Evolutionary conservation across 345 rosid species (phyloP).

Genomic region (Pugionium dolabratum): DNA sequence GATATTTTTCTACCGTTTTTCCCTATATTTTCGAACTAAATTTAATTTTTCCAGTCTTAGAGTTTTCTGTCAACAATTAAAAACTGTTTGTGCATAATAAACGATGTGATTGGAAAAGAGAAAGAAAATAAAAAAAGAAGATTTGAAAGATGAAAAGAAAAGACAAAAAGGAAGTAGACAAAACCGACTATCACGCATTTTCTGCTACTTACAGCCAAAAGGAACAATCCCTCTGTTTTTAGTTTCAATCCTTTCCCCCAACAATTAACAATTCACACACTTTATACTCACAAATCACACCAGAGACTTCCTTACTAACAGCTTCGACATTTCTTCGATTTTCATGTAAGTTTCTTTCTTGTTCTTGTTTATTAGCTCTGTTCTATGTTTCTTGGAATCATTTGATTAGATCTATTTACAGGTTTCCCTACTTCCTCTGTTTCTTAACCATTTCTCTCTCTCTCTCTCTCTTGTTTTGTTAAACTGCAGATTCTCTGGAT

Average conservation of each 20-base stretch:
- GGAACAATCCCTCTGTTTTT: slow-evolving; percentile 39
- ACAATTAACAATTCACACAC: slow-evolving; percentile 21
- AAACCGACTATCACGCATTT: slow-evolving; percentile 53
- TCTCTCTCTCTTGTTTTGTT: neutral
- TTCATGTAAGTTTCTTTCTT: neutral
- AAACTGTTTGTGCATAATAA: neutral
- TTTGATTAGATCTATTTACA: neutral
- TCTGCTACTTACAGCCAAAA: slow-evolving; percentile 52
- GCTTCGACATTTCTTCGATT: neutral
- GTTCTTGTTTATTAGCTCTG: too few species aligned
- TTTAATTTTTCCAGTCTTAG: too few species aligned
- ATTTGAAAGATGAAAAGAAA: slow-evolving; percentile 37
- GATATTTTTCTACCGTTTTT: too few species aligned
- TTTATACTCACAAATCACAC: slow-evolving; percentile 3
- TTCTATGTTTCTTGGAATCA: too few species aligned
- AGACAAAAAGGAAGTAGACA: slow-evolving; percentile 56
- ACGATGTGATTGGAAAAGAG: too few species aligned
- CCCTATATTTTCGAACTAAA: too few species aligned
- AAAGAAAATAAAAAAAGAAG: slow-evolving; percentile 8
- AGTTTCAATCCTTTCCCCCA: slow-evolving; percentile 16
- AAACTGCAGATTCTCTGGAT: slow-evolving; percentile 37
- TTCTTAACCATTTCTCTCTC: slow-evolving; percentile 7
- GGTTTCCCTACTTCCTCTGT: slow-evolving; percentile 16
- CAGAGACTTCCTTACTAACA: too few species aligned
- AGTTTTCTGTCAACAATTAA: neutral